Percentiles rank a stretch among this genome's conserved stretches.
Conservation (phyloP, 192 early-diverging fungal genomes). For the Pilaira anomala region DNA sequence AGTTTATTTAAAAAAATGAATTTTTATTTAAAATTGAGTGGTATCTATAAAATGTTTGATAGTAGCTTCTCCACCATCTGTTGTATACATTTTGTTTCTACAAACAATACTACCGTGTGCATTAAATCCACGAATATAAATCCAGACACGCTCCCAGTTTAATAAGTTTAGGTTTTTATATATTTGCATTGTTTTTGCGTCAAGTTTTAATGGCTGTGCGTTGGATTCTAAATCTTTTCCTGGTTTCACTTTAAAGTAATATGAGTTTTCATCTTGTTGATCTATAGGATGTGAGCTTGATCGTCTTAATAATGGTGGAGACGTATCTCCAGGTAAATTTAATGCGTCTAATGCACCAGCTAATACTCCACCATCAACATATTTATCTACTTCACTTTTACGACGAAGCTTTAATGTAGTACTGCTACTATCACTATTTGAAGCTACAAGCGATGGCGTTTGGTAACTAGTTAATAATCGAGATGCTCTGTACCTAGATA, state of each 20-base stretch:
- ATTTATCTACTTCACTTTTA: too few species aligned
- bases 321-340: not conserved
- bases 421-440: too few species aligned
- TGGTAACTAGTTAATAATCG: not conserved
- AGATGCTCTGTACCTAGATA: constrained; percentile 29
- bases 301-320: too few species aligned
- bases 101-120: constrained; percentile 53
- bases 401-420: too few species aligned
- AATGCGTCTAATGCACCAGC: not conserved
- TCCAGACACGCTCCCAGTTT: constrained; percentile 43
- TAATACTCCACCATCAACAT: not conserved
- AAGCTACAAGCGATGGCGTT: too few species aligned
- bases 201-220: too few species aligned
- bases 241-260: not conserved
- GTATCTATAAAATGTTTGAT: constrained; percentile 53
- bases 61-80: constrained; percentile 37
- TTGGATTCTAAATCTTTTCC: not conserved
- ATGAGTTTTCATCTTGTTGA: too few species aligned
- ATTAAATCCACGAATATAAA: constrained; percentile 45
- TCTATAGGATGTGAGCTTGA: too few species aligned
- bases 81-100: constrained; percentile 36
- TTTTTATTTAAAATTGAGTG: not conserved
- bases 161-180: constrained; percentile 40
- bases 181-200: constrained; percentile 9
- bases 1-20: constrained; percentile 3